Percentiles rank a stretch among this genome's conserved stretches.
Evolutionary conservation across 768 basidiomycete genomes (phyloP).

Genomic region (Leccinum boreale): DNA sequence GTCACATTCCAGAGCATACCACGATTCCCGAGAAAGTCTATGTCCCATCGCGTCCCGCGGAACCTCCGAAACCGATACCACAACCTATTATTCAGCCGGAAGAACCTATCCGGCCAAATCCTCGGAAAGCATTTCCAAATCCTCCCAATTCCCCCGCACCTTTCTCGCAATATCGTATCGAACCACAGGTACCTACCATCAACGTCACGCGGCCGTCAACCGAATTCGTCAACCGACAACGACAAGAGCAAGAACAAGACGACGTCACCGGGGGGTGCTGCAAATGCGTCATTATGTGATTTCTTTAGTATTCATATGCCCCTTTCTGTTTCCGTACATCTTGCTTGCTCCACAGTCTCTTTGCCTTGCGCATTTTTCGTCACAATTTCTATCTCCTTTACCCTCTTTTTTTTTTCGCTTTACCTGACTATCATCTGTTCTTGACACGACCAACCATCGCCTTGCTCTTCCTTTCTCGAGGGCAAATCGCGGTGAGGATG

Average conservation of each 20-base stretch:
- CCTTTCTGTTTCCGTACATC: constrained; percentile 17
- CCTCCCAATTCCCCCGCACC: constrained; percentile 55
- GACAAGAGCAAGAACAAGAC: constrained; percentile 36
- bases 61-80: constrained; percentile 11
- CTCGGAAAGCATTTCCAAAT: constrained; percentile 15
- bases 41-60: neutral
- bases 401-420: neutral
- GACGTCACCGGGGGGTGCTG: constrained; percentile 61
- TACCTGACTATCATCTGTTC: constrained; percentile 7
- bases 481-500: constrained; percentile 13
- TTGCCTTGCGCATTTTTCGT: neutral
- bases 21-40: constrained; percentile 12
- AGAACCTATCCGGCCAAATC: constrained; percentile 26
- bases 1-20: constrained; percentile 34
- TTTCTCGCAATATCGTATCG: constrained; percentile 53
- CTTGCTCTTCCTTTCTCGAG: neutral
- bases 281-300: constrained; percentile 85
- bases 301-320: constrained; percentile 20
- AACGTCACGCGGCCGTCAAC: constrained; percentile 30
- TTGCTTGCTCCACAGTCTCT: constrained; percentile 22
- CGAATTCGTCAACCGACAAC: constrained; percentile 25
- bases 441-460: constrained; percentile 13
- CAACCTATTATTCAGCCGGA: constrained; percentile 26
- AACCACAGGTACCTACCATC: constrained; percentile 30
- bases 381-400: neutral